These are phyloP conservation scores for Begonia loranthoides DNA, from an alignment of 306 rosid species.

Conservation along the genomic window DNA sequence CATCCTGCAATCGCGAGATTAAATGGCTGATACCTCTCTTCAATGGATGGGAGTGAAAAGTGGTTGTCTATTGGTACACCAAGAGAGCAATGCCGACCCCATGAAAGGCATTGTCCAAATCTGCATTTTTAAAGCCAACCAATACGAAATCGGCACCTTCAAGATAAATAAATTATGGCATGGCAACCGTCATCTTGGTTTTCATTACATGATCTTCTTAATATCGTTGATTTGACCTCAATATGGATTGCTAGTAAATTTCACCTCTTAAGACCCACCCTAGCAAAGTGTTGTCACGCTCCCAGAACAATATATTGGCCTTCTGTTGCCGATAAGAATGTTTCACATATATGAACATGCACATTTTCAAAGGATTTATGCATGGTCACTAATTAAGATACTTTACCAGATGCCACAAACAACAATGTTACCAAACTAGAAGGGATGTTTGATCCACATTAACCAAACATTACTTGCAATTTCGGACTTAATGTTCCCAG, in stretches of 20 bases:
- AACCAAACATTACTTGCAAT: too few relatives aligned
- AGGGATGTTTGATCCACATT: too few relatives aligned
- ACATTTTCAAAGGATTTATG: too few relatives aligned
- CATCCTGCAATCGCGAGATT: conserved; percentile 78
- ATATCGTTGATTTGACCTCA: conserved; percentile 68
- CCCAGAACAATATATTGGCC: conserved; percentile 18
- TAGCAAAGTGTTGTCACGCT: conserved; percentile 39
- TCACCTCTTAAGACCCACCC: conserved; percentile 49
- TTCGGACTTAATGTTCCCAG: too few relatives aligned
- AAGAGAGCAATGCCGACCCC: conserved; percentile 97
- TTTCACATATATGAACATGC: too few relatives aligned
- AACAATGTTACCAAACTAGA: too few relatives aligned
- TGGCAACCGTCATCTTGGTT: conserved; percentile 96
- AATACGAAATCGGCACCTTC: conserved; percentile 98
- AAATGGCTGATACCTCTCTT: conserved; percentile 92
- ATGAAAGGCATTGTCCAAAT: conserved; percentile 92
- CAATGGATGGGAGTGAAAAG: conserved; percentile 66
- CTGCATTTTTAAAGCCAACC: conserved; percentile 99
- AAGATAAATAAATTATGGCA: conserved; percentile 61
- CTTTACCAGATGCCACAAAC: too few relatives aligned
- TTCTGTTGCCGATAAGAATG: too few relatives aligned
- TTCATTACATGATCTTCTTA: conserved; percentile 75
- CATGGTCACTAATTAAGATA: too few relatives aligned
- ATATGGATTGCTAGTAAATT: conserved; percentile 75
- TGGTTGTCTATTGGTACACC: conserved; percentile 89